Evolutionary conservation across 2,329 filamentous ascomycete species (phyloP).

Genomic region (Chlorencoelia australis): DNA sequence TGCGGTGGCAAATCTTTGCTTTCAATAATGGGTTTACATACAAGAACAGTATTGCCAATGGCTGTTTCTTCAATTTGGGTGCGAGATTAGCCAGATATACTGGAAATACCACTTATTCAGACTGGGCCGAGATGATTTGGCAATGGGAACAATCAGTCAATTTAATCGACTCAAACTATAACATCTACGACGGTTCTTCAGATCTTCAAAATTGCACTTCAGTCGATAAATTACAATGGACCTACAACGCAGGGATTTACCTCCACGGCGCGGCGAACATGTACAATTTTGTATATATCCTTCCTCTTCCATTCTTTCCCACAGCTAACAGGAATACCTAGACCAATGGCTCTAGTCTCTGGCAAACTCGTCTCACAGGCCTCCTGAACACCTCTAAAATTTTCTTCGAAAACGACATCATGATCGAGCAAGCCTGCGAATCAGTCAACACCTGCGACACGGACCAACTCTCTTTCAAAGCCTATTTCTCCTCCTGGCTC

Average conservation of each 20-base stretch:
- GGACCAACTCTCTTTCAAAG: constrained; percentile 55
- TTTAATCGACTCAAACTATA: constrained; percentile 45
- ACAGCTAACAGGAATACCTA: constrained; percentile 7
- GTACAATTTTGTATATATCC: constrained; percentile 35
- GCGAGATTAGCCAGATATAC: constrained; percentile 67
- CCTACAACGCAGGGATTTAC: constrained; percentile 60
- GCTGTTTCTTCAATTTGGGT: constrained; percentile 50
- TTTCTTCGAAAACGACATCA: constrained; percentile 47
- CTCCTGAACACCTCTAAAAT: constrained; percentile 42
- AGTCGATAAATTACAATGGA: constrained; percentile 54
- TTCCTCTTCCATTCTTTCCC: not conserved
- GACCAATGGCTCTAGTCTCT: constrained; percentile 30
- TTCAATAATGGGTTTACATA: constrained; percentile 76
- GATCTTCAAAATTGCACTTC: constrained; percentile 46
- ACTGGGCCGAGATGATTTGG: constrained; percentile 69
- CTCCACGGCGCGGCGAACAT: constrained; percentile 45
- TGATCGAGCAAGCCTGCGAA: constrained; percentile 41
- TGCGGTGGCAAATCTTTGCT: constrained; percentile 76
- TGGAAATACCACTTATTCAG: constrained; percentile 62
- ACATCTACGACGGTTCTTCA: constrained; percentile 51
- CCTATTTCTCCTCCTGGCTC: constrained; percentile 52
- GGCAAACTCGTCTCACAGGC: constrained; percentile 47
- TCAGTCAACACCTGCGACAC: constrained; percentile 45
- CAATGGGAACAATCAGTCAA: constrained; percentile 51
- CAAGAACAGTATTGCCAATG: constrained; percentile 56